Evolutionary conservation across 768 basidiomycete species (phyloP).

Genomic region (Amanita exitialis): DNA sequence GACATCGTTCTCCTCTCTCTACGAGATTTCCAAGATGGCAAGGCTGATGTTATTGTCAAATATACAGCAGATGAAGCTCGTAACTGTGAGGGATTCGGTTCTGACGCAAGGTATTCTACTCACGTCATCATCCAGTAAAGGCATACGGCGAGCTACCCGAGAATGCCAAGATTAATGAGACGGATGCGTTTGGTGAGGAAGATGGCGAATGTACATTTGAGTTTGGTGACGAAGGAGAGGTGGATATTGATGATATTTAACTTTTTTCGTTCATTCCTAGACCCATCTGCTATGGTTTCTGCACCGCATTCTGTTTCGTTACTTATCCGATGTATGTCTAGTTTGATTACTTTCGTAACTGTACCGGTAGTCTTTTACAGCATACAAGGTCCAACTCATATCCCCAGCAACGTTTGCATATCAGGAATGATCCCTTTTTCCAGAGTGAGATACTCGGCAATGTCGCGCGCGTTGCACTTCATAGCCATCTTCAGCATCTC

Average conservation of each 20-base stretch:
- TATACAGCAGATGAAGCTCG: conserved; percentile 95
- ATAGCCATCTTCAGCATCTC: conserved; percentile 63
- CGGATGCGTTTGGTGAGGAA: conserved; percentile 86
- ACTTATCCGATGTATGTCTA: conserved; percentile 9
- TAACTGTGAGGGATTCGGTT: conserved; percentile 40
- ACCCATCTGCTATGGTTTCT: conserved; percentile 9
- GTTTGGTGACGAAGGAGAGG: conserved; percentile 81
- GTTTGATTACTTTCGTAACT: conserved; percentile 11
- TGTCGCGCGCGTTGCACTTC: conserved; percentile 52
- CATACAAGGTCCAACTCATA: neutral
- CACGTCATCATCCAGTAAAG: conserved; percentile 49
- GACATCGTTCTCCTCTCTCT: conserved; percentile 92
- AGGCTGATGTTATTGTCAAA: conserved; percentile 98
- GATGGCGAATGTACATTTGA: conserved; percentile 86
- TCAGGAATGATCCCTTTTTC: conserved; percentile 72
- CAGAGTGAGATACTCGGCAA: conserved; percentile 56
- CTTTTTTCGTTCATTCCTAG: conserved; percentile 1
- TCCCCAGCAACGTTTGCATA: conserved; percentile 37
- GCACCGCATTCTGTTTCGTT: conserved; percentile 12
- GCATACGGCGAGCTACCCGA: conserved; percentile 97
- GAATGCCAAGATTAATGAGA: conserved; percentile 96
- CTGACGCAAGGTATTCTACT: neutral
- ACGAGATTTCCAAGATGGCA: conserved; percentile 98
- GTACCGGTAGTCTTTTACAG: conserved; percentile 9
- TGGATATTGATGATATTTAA: conserved; percentile 88